Evolutionary conservation across 352 stramenopile genomes (phyloP).

Genomic region (Pythium scleroteichum): DNA sequence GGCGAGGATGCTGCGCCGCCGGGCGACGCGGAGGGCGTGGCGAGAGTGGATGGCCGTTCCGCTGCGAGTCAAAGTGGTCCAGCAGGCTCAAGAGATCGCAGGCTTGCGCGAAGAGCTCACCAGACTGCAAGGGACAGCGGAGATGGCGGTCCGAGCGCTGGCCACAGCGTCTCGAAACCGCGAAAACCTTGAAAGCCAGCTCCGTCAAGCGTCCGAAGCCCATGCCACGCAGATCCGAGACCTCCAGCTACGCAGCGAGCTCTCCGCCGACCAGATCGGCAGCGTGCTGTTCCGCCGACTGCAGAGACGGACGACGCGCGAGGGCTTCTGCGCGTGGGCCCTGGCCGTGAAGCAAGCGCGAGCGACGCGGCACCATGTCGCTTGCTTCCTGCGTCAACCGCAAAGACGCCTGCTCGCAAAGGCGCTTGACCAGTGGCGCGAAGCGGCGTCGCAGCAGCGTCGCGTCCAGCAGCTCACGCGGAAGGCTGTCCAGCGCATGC

Average conservation of each 20-base stretch:
- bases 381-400: not conserved
- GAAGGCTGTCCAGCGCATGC: conserved; percentile 28
- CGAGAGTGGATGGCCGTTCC: not conserved
- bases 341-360: not conserved
- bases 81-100: not conserved
- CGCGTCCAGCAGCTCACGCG: conserved; percentile 6
- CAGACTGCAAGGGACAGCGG: not conserved
- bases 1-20: too few species aligned
- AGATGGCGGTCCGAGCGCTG: not conserved
- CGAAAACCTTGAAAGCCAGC: not conserved
- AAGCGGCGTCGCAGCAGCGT: not conserved
- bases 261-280: too few species aligned
- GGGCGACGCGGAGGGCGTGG: conserved; percentile 1
- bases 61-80: not conserved
- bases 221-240: too few species aligned
- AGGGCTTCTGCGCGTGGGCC: not conserved
- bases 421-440: conserved; percentile 4
- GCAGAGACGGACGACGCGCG: not conserved
- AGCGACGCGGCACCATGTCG: not conserved
- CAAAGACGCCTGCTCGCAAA: not conserved
- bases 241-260: too few species aligned
- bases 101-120: not conserved
- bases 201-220: conserved; percentile 4
- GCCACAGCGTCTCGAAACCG: not conserved
- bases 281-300: conserved; percentile 3